A percentile compares a stretch with the other conserved stretches of the same genome.
phyloP scores from a whole-genome alignment of 164 flowering plant species.

The Tetracentron sinense region DNA sequence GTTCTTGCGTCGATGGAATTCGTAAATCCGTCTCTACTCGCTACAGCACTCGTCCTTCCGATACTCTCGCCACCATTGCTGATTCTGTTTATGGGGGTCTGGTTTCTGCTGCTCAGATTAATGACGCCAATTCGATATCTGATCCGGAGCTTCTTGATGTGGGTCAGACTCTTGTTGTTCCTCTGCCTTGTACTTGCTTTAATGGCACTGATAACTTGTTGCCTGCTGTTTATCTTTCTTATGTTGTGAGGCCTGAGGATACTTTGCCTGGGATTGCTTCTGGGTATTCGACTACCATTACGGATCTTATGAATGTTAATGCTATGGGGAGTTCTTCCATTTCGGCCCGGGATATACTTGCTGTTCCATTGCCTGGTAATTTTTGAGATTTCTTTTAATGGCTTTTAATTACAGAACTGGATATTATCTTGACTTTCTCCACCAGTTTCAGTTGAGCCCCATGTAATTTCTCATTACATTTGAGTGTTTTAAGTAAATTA shows the following conservation, averaged over 20 bases:
- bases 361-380: slow-evolving; percentile 88
- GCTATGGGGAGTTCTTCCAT: slow-evolving; percentile 63
- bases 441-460: not conserved
- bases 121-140: slow-evolving; percentile 61
- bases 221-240: slow-evolving; percentile 78
- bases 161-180: slow-evolving; percentile 58
- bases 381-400: not conserved
- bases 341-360: slow-evolving; percentile 73
- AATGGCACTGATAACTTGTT: slow-evolving; percentile 63
- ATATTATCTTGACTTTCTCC: not conserved
- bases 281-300: slow-evolving; percentile 60
- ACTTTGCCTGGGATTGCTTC: slow-evolving; percentile 60
- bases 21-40: slow-evolving; percentile 56
- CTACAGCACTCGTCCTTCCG: slow-evolving; percentile 77
- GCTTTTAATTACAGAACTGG: not conserved
- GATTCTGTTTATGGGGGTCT: slow-evolving; percentile 57
- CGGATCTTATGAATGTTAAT: slow-evolving; percentile 89
- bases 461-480: not conserved
- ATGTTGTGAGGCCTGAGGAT: slow-evolving; percentile 66
- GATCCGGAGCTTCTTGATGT: slow-evolving; percentile 62
- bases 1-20: slow-evolving; percentile 89
- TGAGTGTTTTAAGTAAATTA: slow-evolving; percentile 3
- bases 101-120: slow-evolving; percentile 78
- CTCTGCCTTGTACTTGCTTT: slow-evolving; percentile 92
- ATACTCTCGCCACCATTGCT: slow-evolving; percentile 58